phyloP scores from a whole-genome alignment of 1,284 basidiomycete genomes.

The Trichosporon ovoides region DNA sequence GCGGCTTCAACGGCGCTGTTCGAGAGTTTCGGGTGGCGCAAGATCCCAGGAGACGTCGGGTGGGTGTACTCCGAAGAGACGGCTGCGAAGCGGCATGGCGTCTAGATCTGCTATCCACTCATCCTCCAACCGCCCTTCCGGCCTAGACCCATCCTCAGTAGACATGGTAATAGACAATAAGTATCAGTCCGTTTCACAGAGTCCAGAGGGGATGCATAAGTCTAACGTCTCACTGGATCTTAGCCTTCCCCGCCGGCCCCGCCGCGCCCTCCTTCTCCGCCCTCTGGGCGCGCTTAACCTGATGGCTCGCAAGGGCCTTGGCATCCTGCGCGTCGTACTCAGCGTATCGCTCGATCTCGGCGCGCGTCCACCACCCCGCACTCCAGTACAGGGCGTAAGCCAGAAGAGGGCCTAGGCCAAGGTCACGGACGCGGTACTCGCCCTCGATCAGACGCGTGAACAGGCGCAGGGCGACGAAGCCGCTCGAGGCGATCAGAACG shows the following conservation, averaged over 20 bases:
- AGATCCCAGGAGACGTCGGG: background rate
- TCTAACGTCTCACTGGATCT: too few species aligned
- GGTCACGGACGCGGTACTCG: background rate
- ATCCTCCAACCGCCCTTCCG: too few species aligned
- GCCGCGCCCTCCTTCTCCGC: too few species aligned
- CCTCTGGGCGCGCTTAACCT: background rate
- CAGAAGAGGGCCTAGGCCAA: background rate
- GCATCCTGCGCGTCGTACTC: slow-evolving; percentile 2
- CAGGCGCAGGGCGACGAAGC: background rate
- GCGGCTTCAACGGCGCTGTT: slow-evolving; percentile 21
- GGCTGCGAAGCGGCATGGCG: too few species aligned
- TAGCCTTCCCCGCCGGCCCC: too few species aligned
- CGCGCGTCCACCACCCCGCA: background rate
- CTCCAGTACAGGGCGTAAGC: background rate
- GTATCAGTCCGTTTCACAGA: too few species aligned
- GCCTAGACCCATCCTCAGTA: too few species aligned
- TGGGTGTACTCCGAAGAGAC: background rate
- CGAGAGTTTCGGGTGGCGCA: slow-evolving; percentile 23
- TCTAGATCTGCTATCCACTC: too few species aligned
- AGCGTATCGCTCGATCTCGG: background rate
- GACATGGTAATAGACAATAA: too few species aligned
- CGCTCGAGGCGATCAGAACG: background rate
- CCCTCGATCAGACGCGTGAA: background rate
- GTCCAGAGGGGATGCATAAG: too few species aligned
- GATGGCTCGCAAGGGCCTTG: background rate